Conservation (phyloP, 1,284 basidiomycete genomes). For the Sanghuangporus sanghuang region DNA sequence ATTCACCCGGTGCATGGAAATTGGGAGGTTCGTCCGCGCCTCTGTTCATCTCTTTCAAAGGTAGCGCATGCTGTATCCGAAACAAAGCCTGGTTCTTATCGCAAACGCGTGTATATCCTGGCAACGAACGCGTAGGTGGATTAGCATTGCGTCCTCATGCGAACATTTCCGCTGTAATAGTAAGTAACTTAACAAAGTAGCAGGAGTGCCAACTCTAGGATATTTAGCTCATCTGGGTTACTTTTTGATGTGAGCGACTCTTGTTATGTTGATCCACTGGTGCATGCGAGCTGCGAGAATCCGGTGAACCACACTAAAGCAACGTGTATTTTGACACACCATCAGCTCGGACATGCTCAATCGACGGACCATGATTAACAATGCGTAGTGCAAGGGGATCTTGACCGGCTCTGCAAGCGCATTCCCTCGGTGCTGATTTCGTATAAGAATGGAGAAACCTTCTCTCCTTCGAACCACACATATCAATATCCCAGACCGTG, state of each 20-base stretch:
- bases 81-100: background rate
- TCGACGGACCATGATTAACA: background rate
- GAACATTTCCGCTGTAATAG: too few species aligned
- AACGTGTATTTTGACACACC: background rate
- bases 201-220: background rate
- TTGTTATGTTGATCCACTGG: background rate
- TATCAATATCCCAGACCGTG: background rate
- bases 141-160: background rate
- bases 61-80: background rate
- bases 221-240: background rate
- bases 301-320: background rate
- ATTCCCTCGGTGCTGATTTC: background rate
- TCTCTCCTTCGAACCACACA: background rate
- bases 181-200: background rate
- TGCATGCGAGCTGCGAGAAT: background rate
- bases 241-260: background rate
- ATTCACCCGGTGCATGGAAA: too few species aligned
- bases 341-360: background rate
- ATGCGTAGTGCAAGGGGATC: background rate
- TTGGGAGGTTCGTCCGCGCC: too few species aligned
- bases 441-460: background rate
- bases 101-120: background rate
- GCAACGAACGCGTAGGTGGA: background rate
- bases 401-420: background rate
- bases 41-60: too few species aligned